Conservation (phyloP, 2,329 filamentous ascomycete species). For the Knufia fluminis region DNA sequence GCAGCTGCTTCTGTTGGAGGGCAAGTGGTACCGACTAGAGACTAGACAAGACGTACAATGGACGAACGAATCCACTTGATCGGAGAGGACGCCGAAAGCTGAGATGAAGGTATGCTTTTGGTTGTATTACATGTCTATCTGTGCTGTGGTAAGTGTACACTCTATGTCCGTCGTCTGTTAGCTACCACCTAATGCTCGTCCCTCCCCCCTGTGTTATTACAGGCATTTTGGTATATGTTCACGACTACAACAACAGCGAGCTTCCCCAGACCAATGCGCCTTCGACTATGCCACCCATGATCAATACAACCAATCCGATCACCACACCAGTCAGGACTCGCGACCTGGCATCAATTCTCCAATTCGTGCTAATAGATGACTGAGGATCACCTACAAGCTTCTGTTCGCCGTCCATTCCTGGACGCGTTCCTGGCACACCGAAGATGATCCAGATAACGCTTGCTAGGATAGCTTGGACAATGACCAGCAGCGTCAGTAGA, state of each 20-base stretch:
- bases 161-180: no score
- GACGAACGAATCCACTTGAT: no score
- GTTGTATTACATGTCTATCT: no score
- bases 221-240: not conserved
- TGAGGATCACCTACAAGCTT: not conserved
- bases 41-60: no score
- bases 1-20: no score
- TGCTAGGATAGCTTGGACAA: constrained; percentile 15
- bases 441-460: constrained; percentile 21
- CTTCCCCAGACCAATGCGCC: constrained; percentile 18
- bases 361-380: constrained; percentile 7
- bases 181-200: not conserved
- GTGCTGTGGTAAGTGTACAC: no score
- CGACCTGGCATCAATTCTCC: constrained; percentile 18
- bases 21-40: no score
- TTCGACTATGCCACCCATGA: constrained; percentile 13
- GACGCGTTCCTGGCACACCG: constrained; percentile 17
- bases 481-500: constrained; percentile 4
- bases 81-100: no score
- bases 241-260: constrained; percentile 18
- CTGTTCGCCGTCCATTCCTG: not conserved
- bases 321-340: constrained; percentile 18
- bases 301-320: constrained; percentile 20
- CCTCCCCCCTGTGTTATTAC: not conserved
- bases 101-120: no score